Percentiles rank a stretch among this genome's conserved stretches.
These are phyloP conservation scores for Malania oleifera DNA, from an alignment of 164 flowering plant species.

Conservation along the genomic window DNA sequence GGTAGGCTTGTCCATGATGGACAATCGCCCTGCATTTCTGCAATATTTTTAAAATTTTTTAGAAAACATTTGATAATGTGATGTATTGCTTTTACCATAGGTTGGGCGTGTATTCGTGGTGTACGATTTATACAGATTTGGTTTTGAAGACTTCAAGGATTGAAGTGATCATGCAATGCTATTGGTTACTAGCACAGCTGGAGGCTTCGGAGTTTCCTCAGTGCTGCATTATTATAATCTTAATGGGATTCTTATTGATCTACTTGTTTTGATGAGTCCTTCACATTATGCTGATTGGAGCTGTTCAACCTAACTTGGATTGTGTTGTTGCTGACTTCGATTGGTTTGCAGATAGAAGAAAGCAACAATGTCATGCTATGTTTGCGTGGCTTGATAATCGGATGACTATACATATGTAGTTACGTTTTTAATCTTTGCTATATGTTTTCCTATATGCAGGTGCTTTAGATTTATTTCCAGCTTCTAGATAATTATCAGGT, in stretches of 20 bases:
- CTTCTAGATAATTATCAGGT: slow-evolving; percentile 11
- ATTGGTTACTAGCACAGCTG: slow-evolving; percentile 33
- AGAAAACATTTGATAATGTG: slow-evolving; percentile 47
- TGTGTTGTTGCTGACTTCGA: slow-evolving; percentile 58
- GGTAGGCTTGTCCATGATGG: slow-evolving; percentile 44
- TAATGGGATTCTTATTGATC: slow-evolving; percentile 34
- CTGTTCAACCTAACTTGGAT: slow-evolving; percentile 49
- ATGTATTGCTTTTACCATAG: slow-evolving; percentile 61
- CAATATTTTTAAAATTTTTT: slow-evolving; percentile 11
- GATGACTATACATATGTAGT: slow-evolving; percentile 32
- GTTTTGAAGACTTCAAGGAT: slow-evolving; percentile 31
- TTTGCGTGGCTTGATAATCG: slow-evolving; percentile 50
- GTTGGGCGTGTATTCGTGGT: slow-evolving; percentile 33
- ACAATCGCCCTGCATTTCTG: slow-evolving; percentile 18
- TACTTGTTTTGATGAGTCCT: slow-evolving; percentile 41
- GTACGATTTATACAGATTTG: slow-evolving; percentile 34
- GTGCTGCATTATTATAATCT: slow-evolving; percentile 35
- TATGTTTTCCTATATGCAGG: slow-evolving; percentile 43
- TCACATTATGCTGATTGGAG: slow-evolving; percentile 60
- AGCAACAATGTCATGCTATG: slow-evolving; percentile 41
- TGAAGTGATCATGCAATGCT: slow-evolving; percentile 35
- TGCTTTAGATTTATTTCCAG: slow-evolving; percentile 28
- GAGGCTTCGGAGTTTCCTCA: slow-evolving; percentile 32
- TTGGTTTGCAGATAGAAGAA: slow-evolving; percentile 57
- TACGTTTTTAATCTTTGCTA: slow-evolving; percentile 23